Evolutionary conservation across 1,284 basidiomycete species (phyloP).

Genomic region (Cryptococcus depauperatus): DNA sequence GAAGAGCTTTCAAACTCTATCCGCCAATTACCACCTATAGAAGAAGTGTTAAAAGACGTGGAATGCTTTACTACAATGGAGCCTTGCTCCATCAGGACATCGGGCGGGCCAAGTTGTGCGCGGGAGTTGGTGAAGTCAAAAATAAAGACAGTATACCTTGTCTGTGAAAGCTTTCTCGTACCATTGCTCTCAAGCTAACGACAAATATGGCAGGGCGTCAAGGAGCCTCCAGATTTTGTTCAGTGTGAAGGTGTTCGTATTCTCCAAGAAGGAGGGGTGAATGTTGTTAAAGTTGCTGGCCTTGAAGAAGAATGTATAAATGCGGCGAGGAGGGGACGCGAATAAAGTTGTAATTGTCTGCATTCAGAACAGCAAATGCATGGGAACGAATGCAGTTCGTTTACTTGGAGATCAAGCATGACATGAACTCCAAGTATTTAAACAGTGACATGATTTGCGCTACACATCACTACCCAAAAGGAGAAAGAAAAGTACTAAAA

Average conservation of each 20-base stretch:
- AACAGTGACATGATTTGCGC: too few relatives aligned
- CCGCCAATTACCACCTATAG: conserved; percentile 33
- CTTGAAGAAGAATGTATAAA: conserved; percentile 62
- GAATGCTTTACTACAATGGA: conserved; percentile 88
- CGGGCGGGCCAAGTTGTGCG: conserved; percentile 77
- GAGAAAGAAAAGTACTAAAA: too few relatives aligned
- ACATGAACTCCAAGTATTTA: too few relatives aligned
- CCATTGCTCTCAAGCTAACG: background rate
- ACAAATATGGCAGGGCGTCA: conserved; percentile 53
- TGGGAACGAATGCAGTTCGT: too few relatives aligned
- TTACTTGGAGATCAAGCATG: too few relatives aligned
- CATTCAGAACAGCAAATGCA: too few relatives aligned
- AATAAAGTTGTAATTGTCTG: background rate
- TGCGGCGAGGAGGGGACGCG: conserved; percentile 56
- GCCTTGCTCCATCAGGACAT: conserved; percentile 85
- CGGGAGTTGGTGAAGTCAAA: conserved; percentile 69
- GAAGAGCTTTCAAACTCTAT: conserved; percentile 43
- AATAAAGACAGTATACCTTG: conserved; percentile 69
- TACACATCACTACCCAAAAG: too few relatives aligned
- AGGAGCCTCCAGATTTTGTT: conserved; percentile 93
- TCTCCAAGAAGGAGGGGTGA: conserved; percentile 64
- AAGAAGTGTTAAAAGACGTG: conserved; percentile 50
- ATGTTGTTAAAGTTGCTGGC: conserved; percentile 65
- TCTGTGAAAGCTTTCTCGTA: conserved; percentile 15
- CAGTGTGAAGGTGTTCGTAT: conserved; percentile 77